Conservation (phyloP, 1,284 basidiomycete genomes). For the Termitomyces sp. region DNA sequence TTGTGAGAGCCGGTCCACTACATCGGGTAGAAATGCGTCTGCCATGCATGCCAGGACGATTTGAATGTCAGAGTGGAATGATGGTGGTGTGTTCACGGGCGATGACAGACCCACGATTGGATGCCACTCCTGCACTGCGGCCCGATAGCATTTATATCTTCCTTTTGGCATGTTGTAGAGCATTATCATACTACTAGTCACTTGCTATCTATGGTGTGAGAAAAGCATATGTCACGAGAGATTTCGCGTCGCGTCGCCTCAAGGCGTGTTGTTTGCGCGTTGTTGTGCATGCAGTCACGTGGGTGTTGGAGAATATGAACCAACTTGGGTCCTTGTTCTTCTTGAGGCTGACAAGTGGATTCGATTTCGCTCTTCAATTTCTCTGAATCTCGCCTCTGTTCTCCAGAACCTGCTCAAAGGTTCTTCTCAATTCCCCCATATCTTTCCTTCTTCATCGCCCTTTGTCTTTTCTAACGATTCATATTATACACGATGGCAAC, state of each 20-base stretch:
- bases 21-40: background rate
- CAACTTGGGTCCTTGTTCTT: slow-evolving; percentile 21
- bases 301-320: slow-evolving; percentile 25
- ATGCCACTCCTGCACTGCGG: background rate
- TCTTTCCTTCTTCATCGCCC: slow-evolving; percentile 5
- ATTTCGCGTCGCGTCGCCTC: slow-evolving; percentile 20
- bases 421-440: slow-evolving; percentile 8
- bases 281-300: slow-evolving; percentile 31
- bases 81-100: background rate
- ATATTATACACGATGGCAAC: slow-evolving; percentile 46
- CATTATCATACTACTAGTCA: background rate
- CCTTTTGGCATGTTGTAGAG: background rate
- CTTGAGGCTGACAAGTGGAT: slow-evolving; percentile 35
- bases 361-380: slow-evolving; percentile 20
- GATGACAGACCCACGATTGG: background rate
- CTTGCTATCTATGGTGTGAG: slow-evolving; percentile 3
- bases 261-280: slow-evolving; percentile 30
- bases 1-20: background rate
- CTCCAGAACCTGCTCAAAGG: slow-evolving; percentile 8
- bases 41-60: background rate
- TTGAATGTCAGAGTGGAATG: background rate
- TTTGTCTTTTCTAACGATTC: slow-evolving; percentile 19
- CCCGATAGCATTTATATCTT: background rate
- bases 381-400: slow-evolving; percentile 16
- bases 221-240: slow-evolving; percentile 13